phyloP scores from a whole-genome alignment of 1,139 yeast genomes.

The Geotrichum reessii region DNA sequence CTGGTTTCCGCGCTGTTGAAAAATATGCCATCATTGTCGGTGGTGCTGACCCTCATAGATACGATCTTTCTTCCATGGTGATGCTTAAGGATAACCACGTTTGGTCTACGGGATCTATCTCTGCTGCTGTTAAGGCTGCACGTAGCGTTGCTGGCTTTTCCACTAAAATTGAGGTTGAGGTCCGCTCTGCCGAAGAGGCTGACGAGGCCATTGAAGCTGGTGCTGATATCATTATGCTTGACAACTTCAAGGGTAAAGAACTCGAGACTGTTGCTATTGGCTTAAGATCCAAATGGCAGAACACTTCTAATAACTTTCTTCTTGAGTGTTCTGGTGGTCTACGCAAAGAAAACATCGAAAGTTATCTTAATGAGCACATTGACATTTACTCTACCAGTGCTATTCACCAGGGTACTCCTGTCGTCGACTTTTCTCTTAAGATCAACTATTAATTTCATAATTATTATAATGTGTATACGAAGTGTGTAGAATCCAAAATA shows the following conservation, averaged over 20 bases:
- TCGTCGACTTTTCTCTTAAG: slow-evolving; percentile 80
- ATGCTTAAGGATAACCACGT: slow-evolving; percentile 95
- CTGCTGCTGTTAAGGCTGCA: slow-evolving; percentile 73
- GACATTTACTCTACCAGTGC: slow-evolving; percentile 89
- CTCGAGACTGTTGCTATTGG: slow-evolving; percentile 60
- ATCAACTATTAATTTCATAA: slow-evolving; percentile 41
- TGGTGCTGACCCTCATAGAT: slow-evolving; percentile 89
- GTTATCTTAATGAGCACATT: slow-evolving; percentile 68
- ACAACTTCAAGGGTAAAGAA: slow-evolving; percentile 69
- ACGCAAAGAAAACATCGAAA: slow-evolving; percentile 58
- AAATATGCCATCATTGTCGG: slow-evolving; percentile 94
- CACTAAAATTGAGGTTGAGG: slow-evolving; percentile 88
- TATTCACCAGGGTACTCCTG: slow-evolving; percentile 84
- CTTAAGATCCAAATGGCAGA: slow-evolving; percentile 52
- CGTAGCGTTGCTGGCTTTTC: slow-evolving; percentile 82
- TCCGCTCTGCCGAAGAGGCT: slow-evolving; percentile 76
- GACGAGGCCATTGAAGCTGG: slow-evolving; percentile 90
- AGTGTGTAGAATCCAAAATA: not conserved
- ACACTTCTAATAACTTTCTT: slow-evolving; percentile 46
- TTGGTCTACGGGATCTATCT: slow-evolving; percentile 87
- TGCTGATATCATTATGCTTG: slow-evolving; percentile 93
- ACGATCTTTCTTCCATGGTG: slow-evolving; percentile 88
- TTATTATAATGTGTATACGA: not conserved
- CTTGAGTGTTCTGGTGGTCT: slow-evolving; percentile 93
- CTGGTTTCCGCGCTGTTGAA: slow-evolving; percentile 81